Evolutionary conservation across 371 early-diverging fungal genomes (phyloP), one percentile per base, ranked within the genome.

Genomic region (Mucor mucedo): DNA sequence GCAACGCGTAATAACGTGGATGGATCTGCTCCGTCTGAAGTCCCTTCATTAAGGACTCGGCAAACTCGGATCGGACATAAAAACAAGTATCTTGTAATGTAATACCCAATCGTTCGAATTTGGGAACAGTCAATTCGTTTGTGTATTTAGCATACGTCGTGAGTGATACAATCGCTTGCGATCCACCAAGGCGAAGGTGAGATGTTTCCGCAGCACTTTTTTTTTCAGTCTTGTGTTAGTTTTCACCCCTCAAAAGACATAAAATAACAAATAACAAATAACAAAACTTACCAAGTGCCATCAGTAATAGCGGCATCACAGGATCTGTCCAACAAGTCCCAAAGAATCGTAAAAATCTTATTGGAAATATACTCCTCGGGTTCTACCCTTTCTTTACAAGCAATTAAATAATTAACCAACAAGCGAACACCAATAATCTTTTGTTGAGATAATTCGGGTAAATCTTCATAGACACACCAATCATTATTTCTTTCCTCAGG

Each of bases 21-120:
- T 88, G 90, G 0, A 97, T 68, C 11, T 80, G 79, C 40, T 80
- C 69, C 2, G 67, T 52, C 6, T 84, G 82, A 28, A 97, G 74
- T 38, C 87, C 84, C 41, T 84, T 87, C 66, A 94, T 83, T 49
- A 98, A 76, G 55, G 87, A 86, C 13, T 85, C 79, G 11, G 89
- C 84, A 58, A 96, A 86, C 1, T 77, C 75, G 44, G 84, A 80
- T n/a, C 98, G 92, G 13, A 96, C 94, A 58, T 92, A 84, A 65
- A 82, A 94, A 59, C 89, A 85, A 1, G 92, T 81, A 67, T 95
- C 96, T 72, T 91, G 91, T 9, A 87, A 70, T 11, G 80, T 72
- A 28, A 89, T 74, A 16, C 85, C 83, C 35, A 97, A 62, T 27
- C 71, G 76, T 60, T 78, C 80, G 48, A 87, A 84, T 13, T 92